A percentile compares a stretch with the other conserved stretches of the same genome.
phyloP scores from a whole-genome alignment of 306 rosid genomes.

The Pterocarpus santalinus region DNA sequence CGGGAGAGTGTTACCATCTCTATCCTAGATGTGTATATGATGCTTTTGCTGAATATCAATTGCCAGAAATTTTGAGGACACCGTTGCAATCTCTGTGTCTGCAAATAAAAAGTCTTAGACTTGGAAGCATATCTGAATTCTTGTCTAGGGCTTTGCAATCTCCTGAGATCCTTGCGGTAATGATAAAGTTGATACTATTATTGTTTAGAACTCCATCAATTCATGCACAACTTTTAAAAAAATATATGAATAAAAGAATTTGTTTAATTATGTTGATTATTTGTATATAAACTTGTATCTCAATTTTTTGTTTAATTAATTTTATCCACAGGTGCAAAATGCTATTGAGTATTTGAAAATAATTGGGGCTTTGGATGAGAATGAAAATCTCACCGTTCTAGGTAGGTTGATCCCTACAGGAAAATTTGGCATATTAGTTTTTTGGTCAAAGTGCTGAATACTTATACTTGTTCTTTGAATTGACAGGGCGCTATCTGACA shows the following conservation, averaged over 20 bases:
- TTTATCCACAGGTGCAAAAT: slow-evolving; percentile 81
- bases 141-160: slow-evolving; percentile 95
- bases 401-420: slow-evolving; percentile 61
- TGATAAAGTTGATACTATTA: slow-evolving; percentile 38
- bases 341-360: slow-evolving; percentile 87
- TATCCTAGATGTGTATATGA: slow-evolving; percentile 91
- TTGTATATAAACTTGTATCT: slow-evolving; percentile 39
- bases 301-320: slow-evolving; percentile 39
- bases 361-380: slow-evolving; percentile 91
- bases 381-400: slow-evolving; percentile 81
- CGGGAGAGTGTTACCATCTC: slow-evolving; percentile 92
- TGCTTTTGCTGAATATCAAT: slow-evolving; percentile 86
- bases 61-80: slow-evolving; percentile 97
- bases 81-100: slow-evolving; percentile 96
- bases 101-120: slow-evolving; percentile 94
- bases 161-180: slow-evolving; percentile 90
- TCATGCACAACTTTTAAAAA: slow-evolving; percentile 3
- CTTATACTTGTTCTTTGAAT: slow-evolving; percentile 46
- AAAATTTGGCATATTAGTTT: slow-evolving; percentile 36
- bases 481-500: slow-evolving; percentile 80
- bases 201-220: slow-evolving; percentile 37
- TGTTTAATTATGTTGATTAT: slow-evolving; percentile 28
- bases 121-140: slow-evolving; percentile 93
- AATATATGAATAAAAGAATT: neutral
- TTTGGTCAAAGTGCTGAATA: slow-evolving; percentile 21